These are phyloP conservation scores for Moricandia arvensis DNA, from an alignment of 345 rosid genomes.

Conservation along the genomic window DNA sequence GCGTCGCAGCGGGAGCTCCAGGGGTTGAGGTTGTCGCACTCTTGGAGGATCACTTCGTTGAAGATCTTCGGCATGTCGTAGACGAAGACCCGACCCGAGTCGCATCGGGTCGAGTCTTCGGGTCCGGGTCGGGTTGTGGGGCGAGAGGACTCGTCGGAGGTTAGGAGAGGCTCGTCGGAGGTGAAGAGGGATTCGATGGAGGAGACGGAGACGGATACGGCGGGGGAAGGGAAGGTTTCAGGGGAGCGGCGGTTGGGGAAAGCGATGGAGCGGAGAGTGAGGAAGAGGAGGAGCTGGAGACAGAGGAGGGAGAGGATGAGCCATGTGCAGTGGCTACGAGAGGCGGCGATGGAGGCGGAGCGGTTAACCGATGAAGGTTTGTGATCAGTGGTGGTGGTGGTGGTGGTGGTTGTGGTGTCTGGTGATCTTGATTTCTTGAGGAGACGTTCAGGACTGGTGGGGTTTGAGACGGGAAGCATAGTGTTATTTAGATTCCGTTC, in stretches of 20 bases:
- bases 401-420: slow-evolving; percentile 20
- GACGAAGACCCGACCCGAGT: slow-evolving; percentile 62
- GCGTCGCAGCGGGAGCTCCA: slow-evolving; percentile 92
- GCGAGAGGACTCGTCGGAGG: not conserved
- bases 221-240: slow-evolving; percentile 35
- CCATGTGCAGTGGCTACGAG: slow-evolving; percentile 55
- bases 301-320: slow-evolving; percentile 53
- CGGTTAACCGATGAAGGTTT: slow-evolving; percentile 42
- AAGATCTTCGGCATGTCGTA: slow-evolving; percentile 72
- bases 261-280: slow-evolving; percentile 54
- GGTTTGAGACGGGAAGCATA: slow-evolving; percentile 56
- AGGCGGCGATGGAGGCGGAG: slow-evolving; percentile 41
- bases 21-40: slow-evolving; percentile 74
- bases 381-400: slow-evolving; percentile 28
- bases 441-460: slow-evolving; percentile 46
- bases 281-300: slow-evolving; percentile 60
- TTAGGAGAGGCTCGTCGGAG: not conserved
- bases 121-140: not conserved
- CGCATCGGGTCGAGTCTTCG: slow-evolving; percentile 37
- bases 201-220: not conserved
- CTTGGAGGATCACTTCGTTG: slow-evolving; percentile 57
- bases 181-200: not conserved
- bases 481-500: slow-evolving; percentile 27
- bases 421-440: slow-evolving; percentile 38
- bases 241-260: slow-evolving; percentile 36